Conservation (phyloP, 768 basidiomycete species). For the Pilatotrama ljubarskyi region DNA sequence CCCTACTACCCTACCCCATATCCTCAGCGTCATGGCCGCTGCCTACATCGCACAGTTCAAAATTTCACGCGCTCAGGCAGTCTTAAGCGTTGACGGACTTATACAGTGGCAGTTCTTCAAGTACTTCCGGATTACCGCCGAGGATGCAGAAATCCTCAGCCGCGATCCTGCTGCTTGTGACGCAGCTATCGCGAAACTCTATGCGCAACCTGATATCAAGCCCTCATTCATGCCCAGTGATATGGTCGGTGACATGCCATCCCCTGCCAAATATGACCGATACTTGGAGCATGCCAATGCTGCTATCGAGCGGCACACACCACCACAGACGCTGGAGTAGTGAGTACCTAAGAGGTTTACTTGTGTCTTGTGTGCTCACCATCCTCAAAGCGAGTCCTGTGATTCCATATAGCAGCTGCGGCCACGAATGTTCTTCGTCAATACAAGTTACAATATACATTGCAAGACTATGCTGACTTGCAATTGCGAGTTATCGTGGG, state of each 20-base stretch:
- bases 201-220: not conserved
- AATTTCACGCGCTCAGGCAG: not conserved
- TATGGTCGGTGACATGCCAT: not conserved
- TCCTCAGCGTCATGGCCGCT: not conserved
- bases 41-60: not conserved
- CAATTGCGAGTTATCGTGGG: not conserved
- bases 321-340: not conserved
- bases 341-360: not conserved
- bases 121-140: not conserved
- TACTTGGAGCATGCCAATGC: not conserved
- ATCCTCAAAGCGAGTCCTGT: not conserved
- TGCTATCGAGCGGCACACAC: not conserved
- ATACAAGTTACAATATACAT: not conserved
- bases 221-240: not conserved
- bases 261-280: not conserved
- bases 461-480: not conserved
- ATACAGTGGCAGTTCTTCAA: not conserved
- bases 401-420: not conserved
- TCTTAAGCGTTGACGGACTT: not conserved
- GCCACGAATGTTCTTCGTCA: not conserved
- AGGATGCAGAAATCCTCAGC: slow-evolving; percentile 2
- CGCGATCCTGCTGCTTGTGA: not conserved
- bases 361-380: not conserved
- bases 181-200: not conserved
- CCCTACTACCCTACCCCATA: not conserved